These are phyloP conservation scores for Arthrobotrys entomopaga DNA, from an alignment of 2,329 filamentous ascomycete genomes.

Conservation along the genomic window DNA sequence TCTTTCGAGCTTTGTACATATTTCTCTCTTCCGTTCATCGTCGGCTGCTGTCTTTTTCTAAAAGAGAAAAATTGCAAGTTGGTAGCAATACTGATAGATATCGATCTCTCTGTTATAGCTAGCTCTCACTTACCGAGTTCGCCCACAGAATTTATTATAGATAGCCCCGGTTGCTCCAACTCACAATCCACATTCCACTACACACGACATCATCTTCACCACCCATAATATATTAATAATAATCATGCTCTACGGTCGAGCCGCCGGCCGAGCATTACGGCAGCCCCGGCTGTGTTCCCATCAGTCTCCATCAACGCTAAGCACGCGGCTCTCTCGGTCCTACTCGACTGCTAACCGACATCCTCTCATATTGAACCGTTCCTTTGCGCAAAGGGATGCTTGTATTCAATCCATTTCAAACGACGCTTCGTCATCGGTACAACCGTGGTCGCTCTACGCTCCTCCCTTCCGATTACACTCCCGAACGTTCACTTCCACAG, in stretches of 20 bases:
- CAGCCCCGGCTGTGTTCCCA: conserved; percentile 14
- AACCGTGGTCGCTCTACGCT: conserved; percentile 56
- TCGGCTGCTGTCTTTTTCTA: not conserved
- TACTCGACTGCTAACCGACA: conserved; percentile 26
- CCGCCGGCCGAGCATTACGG: conserved; percentile 42
- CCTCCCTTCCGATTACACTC: conserved; percentile 55
- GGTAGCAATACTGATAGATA: not conserved
- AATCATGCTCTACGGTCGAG: conserved; percentile 48
- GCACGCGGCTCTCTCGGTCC: conserved; percentile 34
- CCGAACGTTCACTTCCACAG: conserved; percentile 62
- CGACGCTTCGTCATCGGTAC: conserved; percentile 18
- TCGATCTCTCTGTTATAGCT: not conserved
- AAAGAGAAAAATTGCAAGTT: not conserved
- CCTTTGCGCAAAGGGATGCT: conserved; percentile 26
- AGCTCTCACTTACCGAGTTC: not conserved
- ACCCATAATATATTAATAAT: not conserved
- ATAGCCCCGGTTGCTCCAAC: too few species aligned
- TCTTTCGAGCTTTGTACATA: conserved; percentile 21
- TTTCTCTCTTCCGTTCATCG: not conserved
- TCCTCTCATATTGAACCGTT: conserved; percentile 16
- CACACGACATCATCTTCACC: not conserved
- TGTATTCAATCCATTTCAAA: conserved; percentile 9
- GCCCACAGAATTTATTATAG: not conserved
- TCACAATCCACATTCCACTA: not conserved
- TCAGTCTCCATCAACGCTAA: conserved; percentile 12